phyloP scores from a whole-genome alignment of 768 basidiomycete species.

The Leccinum subgranulosum region DNA sequence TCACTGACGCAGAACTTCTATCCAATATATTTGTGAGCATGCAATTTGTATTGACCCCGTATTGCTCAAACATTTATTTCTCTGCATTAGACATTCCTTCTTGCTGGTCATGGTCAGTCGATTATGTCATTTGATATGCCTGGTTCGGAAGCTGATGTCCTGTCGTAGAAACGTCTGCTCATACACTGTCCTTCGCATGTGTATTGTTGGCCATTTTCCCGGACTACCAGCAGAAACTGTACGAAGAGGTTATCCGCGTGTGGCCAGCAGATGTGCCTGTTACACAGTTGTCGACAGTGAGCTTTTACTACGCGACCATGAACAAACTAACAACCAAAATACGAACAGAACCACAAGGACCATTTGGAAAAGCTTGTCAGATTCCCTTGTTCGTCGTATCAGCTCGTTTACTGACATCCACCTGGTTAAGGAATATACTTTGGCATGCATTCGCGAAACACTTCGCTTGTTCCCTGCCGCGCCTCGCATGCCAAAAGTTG shows the following conservation, averaged over 20 bases:
- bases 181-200: constrained; percentile 43
- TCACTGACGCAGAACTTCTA: constrained; percentile 45
- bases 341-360: constrained; percentile 38
- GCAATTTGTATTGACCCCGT: not conserved
- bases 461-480: constrained; percentile 42
- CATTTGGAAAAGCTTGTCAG: constrained; percentile 37
- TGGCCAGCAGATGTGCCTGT: constrained; percentile 39
- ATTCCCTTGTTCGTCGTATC: not conserved
- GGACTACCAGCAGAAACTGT: constrained; percentile 44
- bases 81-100: constrained; percentile 37
- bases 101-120: constrained; percentile 46
- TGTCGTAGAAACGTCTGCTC: constrained; percentile 44
- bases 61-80: not conserved
- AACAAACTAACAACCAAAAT: not conserved
- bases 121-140: not conserved
- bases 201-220: constrained; percentile 48
- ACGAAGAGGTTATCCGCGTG: constrained; percentile 37
- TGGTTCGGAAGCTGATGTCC: constrained; percentile 5
- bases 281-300: constrained; percentile 27
- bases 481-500: constrained; percentile 35
- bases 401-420: not conserved
- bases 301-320: not conserved
- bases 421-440: constrained; percentile 38
- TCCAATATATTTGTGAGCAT: constrained; percentile 47
- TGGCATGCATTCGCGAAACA: constrained; percentile 44